Evolutionary conservation across 106 monocot species (phyloP).

Genomic region (Dioscorea alata): DNA sequence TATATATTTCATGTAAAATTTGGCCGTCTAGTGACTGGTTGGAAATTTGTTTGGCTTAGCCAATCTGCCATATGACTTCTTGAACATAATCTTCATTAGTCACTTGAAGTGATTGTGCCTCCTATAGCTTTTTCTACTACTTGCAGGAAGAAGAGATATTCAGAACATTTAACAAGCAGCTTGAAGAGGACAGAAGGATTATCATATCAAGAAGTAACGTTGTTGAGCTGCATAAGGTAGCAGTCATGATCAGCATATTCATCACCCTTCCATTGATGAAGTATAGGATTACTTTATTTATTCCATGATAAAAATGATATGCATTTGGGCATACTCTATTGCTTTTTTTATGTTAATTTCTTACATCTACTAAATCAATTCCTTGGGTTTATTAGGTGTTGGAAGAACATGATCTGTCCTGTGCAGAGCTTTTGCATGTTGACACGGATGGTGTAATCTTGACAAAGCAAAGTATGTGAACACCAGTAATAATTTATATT

Average conservation of each 20-base stretch:
- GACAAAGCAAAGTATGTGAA: constrained; percentile 67
- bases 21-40: too few species aligned
- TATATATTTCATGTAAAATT: too few species aligned
- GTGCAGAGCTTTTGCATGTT: constrained; percentile 69
- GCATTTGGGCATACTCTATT: background rate
- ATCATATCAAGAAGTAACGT: constrained; percentile 81
- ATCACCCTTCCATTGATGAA: too few species aligned
- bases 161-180: constrained; percentile 67
- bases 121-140: background rate
- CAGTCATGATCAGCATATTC: background rate
- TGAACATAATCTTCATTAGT: too few species aligned
- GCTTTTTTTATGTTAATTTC: background rate
- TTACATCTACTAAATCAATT: constrained; percentile 2
- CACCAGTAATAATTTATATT: background rate
- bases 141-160: constrained; percentile 81
- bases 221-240: constrained; percentile 80
- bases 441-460: constrained; percentile 72
- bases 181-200: constrained; percentile 88
- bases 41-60: too few species aligned
- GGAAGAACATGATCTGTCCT: constrained; percentile 73
- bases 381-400: constrained; percentile 45
- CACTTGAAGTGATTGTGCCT: too few species aligned
- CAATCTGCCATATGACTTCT: too few species aligned
- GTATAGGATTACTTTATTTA: too few species aligned
- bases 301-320: background rate